phyloP scores from a whole-genome alignment of 1,284 basidiomycete species.

The Ustilago nuda region DNA sequence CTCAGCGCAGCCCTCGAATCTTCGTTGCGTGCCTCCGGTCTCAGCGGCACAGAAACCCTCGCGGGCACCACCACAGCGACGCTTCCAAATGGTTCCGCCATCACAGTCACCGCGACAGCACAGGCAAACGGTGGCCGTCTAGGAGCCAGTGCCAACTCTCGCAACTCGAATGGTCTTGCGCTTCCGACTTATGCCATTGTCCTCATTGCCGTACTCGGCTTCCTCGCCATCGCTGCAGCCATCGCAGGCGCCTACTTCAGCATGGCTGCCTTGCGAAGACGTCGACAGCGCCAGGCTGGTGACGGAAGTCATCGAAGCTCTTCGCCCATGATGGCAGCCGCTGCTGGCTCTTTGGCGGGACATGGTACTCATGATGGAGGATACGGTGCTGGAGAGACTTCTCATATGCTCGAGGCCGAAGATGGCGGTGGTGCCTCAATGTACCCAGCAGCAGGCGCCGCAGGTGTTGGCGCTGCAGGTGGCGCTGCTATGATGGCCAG shows the following conservation, averaged over 20 bases:
- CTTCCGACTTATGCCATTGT: slow-evolving; percentile 61
- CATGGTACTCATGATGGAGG: slow-evolving; percentile 22
- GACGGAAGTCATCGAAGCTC: slow-evolving; percentile 46
- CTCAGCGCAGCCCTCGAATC: slow-evolving; percentile 53
- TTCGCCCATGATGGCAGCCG: slow-evolving; percentile 53
- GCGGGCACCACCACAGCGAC: slow-evolving; percentile 56
- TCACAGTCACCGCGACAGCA: slow-evolving; percentile 60
- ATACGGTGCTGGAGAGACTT: slow-evolving; percentile 28
- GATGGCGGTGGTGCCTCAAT: slow-evolving; percentile 10
- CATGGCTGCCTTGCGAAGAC: slow-evolving; percentile 51
- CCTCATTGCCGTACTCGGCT: slow-evolving; percentile 62
- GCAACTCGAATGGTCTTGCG: slow-evolving; percentile 39
- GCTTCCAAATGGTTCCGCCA: slow-evolving; percentile 52
- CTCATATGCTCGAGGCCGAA: slow-evolving; percentile 45
- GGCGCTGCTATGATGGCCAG: slow-evolving; percentile 34
- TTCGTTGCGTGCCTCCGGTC: slow-evolving; percentile 41
- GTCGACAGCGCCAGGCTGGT: slow-evolving; percentile 33
- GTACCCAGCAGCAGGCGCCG: slow-evolving; percentile 11
- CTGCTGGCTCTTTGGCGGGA: slow-evolving; percentile 42
- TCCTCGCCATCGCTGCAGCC: slow-evolving; percentile 53
- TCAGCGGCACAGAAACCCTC: slow-evolving; percentile 60
- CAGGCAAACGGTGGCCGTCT: slow-evolving; percentile 57
- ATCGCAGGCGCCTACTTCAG: slow-evolving; percentile 52
- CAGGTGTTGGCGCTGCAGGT: slow-evolving; percentile 21
- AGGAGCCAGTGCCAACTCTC: slow-evolving; percentile 14